These are phyloP conservation scores for Euphorbia celastroides DNA, from an alignment of 441 rosid species.

Conservation along the genomic window DNA sequence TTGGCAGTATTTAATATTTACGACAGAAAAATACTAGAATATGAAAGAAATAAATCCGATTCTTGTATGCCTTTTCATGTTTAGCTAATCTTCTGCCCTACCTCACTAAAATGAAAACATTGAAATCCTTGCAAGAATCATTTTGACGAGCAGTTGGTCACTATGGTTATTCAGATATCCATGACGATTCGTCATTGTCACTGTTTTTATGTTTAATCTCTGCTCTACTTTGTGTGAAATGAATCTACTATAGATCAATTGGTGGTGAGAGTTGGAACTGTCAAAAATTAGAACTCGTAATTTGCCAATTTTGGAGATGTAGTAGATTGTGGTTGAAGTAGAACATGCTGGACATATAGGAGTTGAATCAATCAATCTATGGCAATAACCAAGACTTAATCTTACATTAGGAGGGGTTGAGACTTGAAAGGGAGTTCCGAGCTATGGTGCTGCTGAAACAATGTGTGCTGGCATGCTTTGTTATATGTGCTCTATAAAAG, in stretches of 20 bases:
- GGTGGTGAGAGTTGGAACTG: background rate
- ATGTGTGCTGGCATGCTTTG: no score
- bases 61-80: background rate
- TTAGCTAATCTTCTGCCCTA: background rate
- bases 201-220: background rate
- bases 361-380: no score
- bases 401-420: no score
- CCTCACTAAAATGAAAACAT: background rate
- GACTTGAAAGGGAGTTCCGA: no score
- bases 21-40: background rate
- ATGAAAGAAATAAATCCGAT: background rate
- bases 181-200: no score
- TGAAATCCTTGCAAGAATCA: background rate
- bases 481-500: no score
- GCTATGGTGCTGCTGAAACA: no score
- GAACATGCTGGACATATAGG: no score
- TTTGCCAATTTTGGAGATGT: background rate
- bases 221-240: background rate
- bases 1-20: no score
- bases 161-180: background rate
- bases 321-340: no score
- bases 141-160: background rate
- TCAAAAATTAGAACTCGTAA: background rate
- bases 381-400: no score
- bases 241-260: no score